These are phyloP conservation scores for Pestalotiopsis sp. DNA, from an alignment of 2,329 filamentous ascomycete genomes.

Conservation along the genomic window DNA sequence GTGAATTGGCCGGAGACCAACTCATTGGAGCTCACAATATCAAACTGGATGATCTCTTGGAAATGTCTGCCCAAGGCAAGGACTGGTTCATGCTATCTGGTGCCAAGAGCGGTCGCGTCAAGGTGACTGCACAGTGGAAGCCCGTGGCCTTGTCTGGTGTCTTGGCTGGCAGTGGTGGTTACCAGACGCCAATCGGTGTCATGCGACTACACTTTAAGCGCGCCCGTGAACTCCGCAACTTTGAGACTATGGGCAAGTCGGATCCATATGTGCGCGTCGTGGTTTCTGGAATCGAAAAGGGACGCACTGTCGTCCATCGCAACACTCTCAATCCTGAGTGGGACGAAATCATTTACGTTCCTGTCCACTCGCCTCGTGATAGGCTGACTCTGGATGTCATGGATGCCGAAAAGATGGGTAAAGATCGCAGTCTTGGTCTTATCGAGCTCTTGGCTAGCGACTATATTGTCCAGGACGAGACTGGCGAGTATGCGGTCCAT, in stretches of 20 bases:
- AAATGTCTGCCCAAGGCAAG: conserved; percentile 87
- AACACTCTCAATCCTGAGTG: conserved; percentile 95
- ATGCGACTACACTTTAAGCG: conserved; percentile 91
- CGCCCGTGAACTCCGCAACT: conserved; percentile 82
- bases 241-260: conserved; percentile 95
- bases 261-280: conserved; percentile 91
- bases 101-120: conserved; percentile 80
- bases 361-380: conserved; percentile 83
- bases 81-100: conserved; percentile 94
- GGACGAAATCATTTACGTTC: conserved; percentile 94
- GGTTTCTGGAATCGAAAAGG: conserved; percentile 88
- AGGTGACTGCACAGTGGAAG: conserved; percentile 93
- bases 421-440: conserved; percentile 84
- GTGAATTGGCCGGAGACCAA: conserved; percentile 81
- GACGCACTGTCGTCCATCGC: conserved; percentile 89
- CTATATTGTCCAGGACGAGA: conserved; percentile 76
- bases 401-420: conserved; percentile 91
- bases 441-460: conserved; percentile 78
- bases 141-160: conserved; percentile 85
- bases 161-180: conserved; percentile 78
- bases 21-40: conserved; percentile 92
- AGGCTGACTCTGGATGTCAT: conserved; percentile 90
- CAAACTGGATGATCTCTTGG: conserved; percentile 90
- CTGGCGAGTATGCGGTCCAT: conserved; percentile 78
- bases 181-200: conserved; percentile 91